Evolutionary conservation across 345 rosid genomes (phyloP), one percentile per base, ranked within the genome.

Genomic region (Syzygium oleosum): DNA sequence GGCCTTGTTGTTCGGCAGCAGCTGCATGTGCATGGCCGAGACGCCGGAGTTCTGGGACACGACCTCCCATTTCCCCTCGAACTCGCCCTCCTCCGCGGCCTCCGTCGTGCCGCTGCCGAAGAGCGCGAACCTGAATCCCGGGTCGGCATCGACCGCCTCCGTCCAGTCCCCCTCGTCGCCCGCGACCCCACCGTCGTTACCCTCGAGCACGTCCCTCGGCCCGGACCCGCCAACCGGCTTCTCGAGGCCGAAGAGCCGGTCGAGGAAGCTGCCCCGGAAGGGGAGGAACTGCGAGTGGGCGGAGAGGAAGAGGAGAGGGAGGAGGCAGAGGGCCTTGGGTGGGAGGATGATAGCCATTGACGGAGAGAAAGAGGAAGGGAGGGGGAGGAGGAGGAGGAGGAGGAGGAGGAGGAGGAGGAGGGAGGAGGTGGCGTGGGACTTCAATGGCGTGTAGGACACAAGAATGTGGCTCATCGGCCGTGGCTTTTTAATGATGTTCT

Each of bases 21-120:
- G 89, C 29, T 94, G 90, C 53, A 95, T 65, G 86, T 98, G 99
- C 99, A 96, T 98, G 13, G 94, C 97, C 0, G 98, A 98, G 34
- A 97, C 97, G 9, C 99, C 99, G 2, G 99, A 92, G 73, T 90
- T 96, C 51, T 85, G 7, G 5, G 91, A 84, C 63, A 93, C 92
- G 21, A 96, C 1, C 88, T 94, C 95, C 98, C 98, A 96, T 14
- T 84, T 23, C 9, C 99, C 99, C 49, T 83, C 88, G 86, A 87
- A 93, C 46, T 34, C 25, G 43, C 25, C 38, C 80, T 73, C 80
- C 12, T 17, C 23, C 23, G 23, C 46, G 23, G 43, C 43, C 46
- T 34, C 21, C 46, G 10, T 1, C 7, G 2, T 6, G 73, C 7
- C 19, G 17, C 34, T 2, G 25, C 49, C 25, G 13, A 19, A 2